A percentile compares a stretch with the other conserved stretches of the same genome.
phyloP scores from a whole-genome alignment of 139 green algal genomes.

The Closterium sp. region DNA sequence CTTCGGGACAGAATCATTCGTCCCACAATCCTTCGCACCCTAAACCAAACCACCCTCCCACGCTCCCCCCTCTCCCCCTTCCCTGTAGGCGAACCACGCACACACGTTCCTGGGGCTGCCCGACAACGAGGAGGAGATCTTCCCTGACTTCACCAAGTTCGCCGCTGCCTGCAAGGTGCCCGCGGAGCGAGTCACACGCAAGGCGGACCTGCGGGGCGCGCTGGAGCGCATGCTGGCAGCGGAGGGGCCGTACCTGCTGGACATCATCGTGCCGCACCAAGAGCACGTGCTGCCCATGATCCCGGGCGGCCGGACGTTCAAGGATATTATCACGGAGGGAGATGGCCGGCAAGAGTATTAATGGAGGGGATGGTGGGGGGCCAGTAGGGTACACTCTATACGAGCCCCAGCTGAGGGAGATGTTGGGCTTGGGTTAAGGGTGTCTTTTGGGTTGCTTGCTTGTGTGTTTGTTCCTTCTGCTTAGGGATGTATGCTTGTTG shows the following conservation, averaged over 20 bases:
- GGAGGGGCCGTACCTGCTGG: constrained; percentile 92
- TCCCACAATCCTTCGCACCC: not conserved
- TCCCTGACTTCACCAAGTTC: constrained; percentile 95
- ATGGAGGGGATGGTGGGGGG: not conserved
- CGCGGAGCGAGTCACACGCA: constrained; percentile 27
- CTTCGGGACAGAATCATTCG: too few species aligned
- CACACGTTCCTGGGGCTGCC: constrained; percentile 95
- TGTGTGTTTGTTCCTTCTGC: too few species aligned
- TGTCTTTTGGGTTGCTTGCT: too few species aligned
- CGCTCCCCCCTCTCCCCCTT: too few species aligned
- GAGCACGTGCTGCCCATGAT: constrained; percentile 99
- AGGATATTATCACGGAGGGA: constrained; percentile 90
- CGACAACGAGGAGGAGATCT: constrained; percentile 89
- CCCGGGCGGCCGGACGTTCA: constrained; percentile 88
- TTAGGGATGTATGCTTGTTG: too few species aligned
- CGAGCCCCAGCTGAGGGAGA: not conserved
- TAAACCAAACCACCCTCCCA: too few species aligned
- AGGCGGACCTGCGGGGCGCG: constrained; percentile 48
- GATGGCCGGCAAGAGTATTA: constrained; percentile 43
- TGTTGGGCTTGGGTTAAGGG: not conserved
- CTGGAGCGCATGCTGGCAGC: constrained; percentile 87
- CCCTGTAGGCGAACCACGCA: constrained; percentile 75
- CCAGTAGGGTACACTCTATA: too few species aligned
- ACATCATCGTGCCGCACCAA: constrained; percentile 98
- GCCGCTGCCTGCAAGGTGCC: constrained; percentile 64